A percentile compares a stretch with the other conserved stretches of the same genome.
Conservation (phyloP, 2,329 filamentous ascomycete genomes). For the Penicillium decumbens region DNA sequence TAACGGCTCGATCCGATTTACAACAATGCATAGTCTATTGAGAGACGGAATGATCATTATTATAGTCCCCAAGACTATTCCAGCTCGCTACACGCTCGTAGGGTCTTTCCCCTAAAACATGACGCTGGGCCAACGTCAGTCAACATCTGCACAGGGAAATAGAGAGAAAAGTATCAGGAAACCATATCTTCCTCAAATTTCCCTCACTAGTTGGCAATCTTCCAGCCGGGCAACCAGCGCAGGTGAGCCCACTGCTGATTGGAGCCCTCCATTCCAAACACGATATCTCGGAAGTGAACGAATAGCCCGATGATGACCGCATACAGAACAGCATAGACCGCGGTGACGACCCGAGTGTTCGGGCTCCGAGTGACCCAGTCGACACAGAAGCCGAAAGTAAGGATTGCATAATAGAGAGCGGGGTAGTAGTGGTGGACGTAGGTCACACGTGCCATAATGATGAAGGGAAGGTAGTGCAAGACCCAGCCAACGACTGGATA, state of each 20-base stretch:
- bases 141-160: neutral
- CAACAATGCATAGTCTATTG: conserved; percentile 2
- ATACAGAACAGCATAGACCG: conserved; percentile 71
- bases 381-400: conserved; percentile 78
- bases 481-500: conserved; percentile 94
- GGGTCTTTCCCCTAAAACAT: neutral
- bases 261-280: conserved; percentile 88
- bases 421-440: conserved; percentile 99
- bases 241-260: conserved; percentile 83
- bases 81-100: neutral
- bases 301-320: conserved; percentile 72
- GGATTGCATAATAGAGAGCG: conserved; percentile 93
- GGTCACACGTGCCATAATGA: conserved; percentile 96
- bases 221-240: conserved; percentile 90
- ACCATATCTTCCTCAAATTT: neutral
- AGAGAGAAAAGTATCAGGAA: neutral
- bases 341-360: conserved; percentile 59
- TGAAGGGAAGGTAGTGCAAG: conserved; percentile 91
- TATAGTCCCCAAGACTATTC: neutral
- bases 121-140: neutral
- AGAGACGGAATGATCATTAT: neutral
- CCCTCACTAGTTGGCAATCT: conserved; percentile 59
- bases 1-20: conserved; percentile 2
- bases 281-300: conserved; percentile 84
- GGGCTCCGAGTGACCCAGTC: conserved; percentile 75